Percentiles rank a stretch among this genome's conserved stretches.
These are phyloP conservation scores for Pythium grandisporangium DNA, from an alignment of 352 stramenopile species.

Conservation along the genomic window DNA sequence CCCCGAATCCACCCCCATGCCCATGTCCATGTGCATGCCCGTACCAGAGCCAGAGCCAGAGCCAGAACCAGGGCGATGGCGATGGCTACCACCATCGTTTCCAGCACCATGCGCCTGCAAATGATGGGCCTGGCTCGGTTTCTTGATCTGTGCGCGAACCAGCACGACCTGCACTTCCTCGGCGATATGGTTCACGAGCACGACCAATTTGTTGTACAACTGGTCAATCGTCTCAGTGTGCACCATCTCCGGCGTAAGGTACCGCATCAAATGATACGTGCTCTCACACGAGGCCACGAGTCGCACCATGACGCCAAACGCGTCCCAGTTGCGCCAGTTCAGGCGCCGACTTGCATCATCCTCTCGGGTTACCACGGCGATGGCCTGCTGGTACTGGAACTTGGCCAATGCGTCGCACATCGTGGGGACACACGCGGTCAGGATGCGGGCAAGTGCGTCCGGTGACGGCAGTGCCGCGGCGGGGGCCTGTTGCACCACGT, in stretches of 20 bases:
- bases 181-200: conserved; percentile 16
- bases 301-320: conserved; percentile 18
- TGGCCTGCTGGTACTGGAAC: conserved; percentile 25
- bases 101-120: background rate
- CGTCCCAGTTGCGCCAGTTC: conserved; percentile 22
- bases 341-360: conserved; percentile 7
- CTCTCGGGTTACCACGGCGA: conserved; percentile 3
- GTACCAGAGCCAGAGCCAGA: too few relatives aligned
- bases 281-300: conserved; percentile 21
- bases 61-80: too few relatives aligned
- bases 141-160: conserved; percentile 8
- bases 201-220: conserved; percentile 23
- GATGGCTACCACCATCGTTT: too few relatives aligned
- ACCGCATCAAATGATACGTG: conserved; percentile 24
- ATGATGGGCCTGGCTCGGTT: background rate
- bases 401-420: conserved; percentile 20
- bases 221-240: conserved; percentile 18
- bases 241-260: conserved; percentile 18
- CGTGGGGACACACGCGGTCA: conserved; percentile 11
- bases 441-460: conserved; percentile 14
- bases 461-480: conserved; percentile 1
- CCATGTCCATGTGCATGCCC: background rate
- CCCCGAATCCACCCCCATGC: background rate
- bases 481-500: background rate
- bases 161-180: conserved; percentile 18